Conservation (phyloP, 1,284 basidiomycete genomes). For the Pseudozyma sp. region DNA sequence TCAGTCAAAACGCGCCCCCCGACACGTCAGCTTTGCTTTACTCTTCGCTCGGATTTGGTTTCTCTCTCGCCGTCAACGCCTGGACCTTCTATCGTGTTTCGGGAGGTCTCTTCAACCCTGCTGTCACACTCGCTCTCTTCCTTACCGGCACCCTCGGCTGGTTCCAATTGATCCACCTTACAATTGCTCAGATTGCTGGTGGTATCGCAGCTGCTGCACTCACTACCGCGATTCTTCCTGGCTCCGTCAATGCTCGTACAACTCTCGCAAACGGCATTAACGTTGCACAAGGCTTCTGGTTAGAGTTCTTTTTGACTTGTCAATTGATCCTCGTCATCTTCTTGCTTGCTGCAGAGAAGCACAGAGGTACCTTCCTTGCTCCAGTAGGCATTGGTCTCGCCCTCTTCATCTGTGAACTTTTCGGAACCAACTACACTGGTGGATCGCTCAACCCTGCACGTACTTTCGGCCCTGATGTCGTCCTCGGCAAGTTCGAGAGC, state of each 20-base stretch:
- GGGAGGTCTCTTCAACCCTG: constrained; percentile 69
- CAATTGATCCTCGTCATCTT: constrained; percentile 70
- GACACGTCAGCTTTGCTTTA: constrained; percentile 69
- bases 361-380: constrained; percentile 68
- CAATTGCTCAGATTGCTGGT: constrained; percentile 70
- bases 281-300: constrained; percentile 61
- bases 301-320: constrained; percentile 72
- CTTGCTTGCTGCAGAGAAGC: constrained; percentile 72
- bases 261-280: constrained; percentile 66
- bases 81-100: constrained; percentile 55
- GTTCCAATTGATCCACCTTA: constrained; percentile 69
- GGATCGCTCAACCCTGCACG: constrained; percentile 61
- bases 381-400: constrained; percentile 60
- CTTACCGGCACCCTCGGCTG: constrained; percentile 70
- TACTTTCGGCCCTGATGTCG: constrained; percentile 53
- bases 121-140: constrained; percentile 71
- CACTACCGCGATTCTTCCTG: constrained; percentile 69
- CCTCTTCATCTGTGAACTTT: constrained; percentile 50
- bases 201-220: constrained; percentile 71
- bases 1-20: constrained; percentile 31
- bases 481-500: constrained; percentile 37
- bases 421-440: constrained; percentile 60
- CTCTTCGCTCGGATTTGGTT: constrained; percentile 71
- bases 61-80: constrained; percentile 67
- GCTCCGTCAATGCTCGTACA: constrained; percentile 69